Base-by-base conservation (phyloP, 148 eudicot genomes). In the Chenopodium suecicum region DNA sequence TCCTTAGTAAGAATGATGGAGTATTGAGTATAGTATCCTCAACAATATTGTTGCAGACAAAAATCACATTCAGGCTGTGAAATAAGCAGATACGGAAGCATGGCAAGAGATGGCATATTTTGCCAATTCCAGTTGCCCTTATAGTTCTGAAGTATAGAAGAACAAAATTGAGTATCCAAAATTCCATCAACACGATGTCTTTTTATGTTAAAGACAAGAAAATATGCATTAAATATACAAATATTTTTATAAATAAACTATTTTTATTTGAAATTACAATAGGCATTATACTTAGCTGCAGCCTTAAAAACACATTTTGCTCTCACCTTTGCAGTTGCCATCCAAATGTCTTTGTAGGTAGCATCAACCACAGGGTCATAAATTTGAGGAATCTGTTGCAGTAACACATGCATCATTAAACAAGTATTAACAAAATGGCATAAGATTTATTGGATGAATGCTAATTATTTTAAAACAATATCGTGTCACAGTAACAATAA, bases 301-400 rank as follows among this genome's bases (percentile, higher is more conserved):
- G 73, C 80, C 22, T 6, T 50, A 4, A 74, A 20, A 69, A 48
- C 34, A 48, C 34, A 7, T 25, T 9, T 70, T 31, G 32, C 13
- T 80, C 83, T 81, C 77, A 97, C 98, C 97, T 90, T 94, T 41
- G 99, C 99, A 81, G 93, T 97, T 73, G 98, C 95, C 99, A 92
- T 94, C 99, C 99, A 97, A 86, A 91, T 92, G 84, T 92, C 94
- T 86, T 90, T 97, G 88, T 92, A 97, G 75, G 98, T 94, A 81
- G 97, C 76, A 84, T 97, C 98, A 78, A 84, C 84, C 83, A 94
- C 94, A 27, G 99, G 99, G 78, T 97, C 99, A 73, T 74, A 85
- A 27, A 97, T 91, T 86, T 84, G 88, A 62, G 86, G 70, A 73
- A 89, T 82, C 99, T 97, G 88, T 74, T 13, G 29, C 62, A 67